These are phyloP conservation scores for Ceratobasidium sp. DNA, from an alignment of 1,284 basidiomycete species.

Conservation along the genomic window DNA sequence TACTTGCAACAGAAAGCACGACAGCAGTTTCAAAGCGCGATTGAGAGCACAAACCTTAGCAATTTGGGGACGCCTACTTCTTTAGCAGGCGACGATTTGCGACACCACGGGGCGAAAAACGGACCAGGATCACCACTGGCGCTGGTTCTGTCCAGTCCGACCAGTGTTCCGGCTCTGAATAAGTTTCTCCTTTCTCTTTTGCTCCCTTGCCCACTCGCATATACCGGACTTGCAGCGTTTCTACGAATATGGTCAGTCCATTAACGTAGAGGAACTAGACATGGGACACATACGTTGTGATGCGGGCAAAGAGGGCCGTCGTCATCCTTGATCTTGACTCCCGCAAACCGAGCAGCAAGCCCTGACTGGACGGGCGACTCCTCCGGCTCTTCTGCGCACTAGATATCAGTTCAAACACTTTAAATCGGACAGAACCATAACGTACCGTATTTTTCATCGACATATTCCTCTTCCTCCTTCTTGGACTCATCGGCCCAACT, in stretches of 20 bases:
- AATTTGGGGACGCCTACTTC: too few species aligned
- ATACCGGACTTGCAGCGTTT: conserved; percentile 37
- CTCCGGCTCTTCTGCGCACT: neutral
- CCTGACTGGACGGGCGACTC: neutral
- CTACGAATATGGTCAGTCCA: neutral
- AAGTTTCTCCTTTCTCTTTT: conserved; percentile 3
- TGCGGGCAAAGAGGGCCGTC: conserved; percentile 11
- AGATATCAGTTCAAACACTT: neutral
- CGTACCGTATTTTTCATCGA: neutral
- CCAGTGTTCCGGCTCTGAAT: neutral
- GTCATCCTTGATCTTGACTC: conserved; percentile 21
- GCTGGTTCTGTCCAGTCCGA: conserved; percentile 6
- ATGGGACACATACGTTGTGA: conserved; percentile 13
- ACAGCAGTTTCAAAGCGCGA: conserved; percentile 1
- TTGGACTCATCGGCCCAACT: neutral
- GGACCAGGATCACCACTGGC: neutral
- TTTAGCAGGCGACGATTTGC: neutral
- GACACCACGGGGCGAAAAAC: neutral
- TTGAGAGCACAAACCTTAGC: neutral
- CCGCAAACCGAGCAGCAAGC: neutral
- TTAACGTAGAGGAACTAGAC: neutral
- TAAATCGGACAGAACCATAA: neutral
- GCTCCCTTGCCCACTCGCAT: conserved; percentile 26
- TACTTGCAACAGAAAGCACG: neutral
- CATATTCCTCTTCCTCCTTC: neutral